Percentiles rank a stretch among this genome's conserved stretches.
phyloP scores from a whole-genome alignment of 495 filamentous ascomycete genomes.

The Thozetella sp. region DNA sequence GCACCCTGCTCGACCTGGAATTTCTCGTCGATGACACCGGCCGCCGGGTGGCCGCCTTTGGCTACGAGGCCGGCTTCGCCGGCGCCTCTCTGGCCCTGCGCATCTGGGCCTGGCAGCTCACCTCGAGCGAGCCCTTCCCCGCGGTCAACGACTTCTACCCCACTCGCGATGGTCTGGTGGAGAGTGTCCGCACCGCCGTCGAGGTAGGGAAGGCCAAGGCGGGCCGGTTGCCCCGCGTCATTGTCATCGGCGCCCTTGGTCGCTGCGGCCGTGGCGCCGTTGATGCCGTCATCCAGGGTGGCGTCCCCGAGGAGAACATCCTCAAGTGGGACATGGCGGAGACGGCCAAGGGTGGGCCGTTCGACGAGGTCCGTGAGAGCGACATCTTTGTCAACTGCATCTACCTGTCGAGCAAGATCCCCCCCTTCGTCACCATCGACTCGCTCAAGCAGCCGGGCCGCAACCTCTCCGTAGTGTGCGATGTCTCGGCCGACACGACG shows the following conservation, averaged over 20 bases:
- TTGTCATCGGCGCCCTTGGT: conserved; percentile 72
- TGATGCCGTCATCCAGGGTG: conserved; percentile 74
- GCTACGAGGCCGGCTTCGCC: conserved; percentile 81
- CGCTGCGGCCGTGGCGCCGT: conserved; percentile 88
- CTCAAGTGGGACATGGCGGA: conserved; percentile 93
- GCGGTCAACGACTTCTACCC: conserved; percentile 69
- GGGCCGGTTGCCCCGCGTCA: conserved; percentile 51
- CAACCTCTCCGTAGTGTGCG: conserved; percentile 83
- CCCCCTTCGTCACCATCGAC: conserved; percentile 60
- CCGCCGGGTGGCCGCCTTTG: conserved; percentile 74
- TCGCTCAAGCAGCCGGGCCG: conserved; percentile 69
- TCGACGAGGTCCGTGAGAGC: conserved; percentile 79
- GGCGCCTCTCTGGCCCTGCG: conserved; percentile 81
- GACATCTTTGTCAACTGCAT: conserved; percentile 94
- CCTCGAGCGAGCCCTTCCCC: conserved; percentile 66
- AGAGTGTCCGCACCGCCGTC: conserved; percentile 72
- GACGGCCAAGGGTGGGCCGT: conserved; percentile 84
- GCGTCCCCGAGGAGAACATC: conserved; percentile 72
- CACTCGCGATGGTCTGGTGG: conserved; percentile 73
- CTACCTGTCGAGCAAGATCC: conserved; percentile 63
- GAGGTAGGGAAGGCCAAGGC: conserved; percentile 71
- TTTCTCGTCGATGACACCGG: conserved; percentile 81
- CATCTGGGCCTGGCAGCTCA: conserved; percentile 88
- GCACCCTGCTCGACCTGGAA: conserved; percentile 86
- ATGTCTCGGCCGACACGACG: conserved; percentile 78